phyloP scores from a whole-genome alignment of 2,329 filamentous ascomycete genomes.

The Fusarium pseudograminearum region DNA sequence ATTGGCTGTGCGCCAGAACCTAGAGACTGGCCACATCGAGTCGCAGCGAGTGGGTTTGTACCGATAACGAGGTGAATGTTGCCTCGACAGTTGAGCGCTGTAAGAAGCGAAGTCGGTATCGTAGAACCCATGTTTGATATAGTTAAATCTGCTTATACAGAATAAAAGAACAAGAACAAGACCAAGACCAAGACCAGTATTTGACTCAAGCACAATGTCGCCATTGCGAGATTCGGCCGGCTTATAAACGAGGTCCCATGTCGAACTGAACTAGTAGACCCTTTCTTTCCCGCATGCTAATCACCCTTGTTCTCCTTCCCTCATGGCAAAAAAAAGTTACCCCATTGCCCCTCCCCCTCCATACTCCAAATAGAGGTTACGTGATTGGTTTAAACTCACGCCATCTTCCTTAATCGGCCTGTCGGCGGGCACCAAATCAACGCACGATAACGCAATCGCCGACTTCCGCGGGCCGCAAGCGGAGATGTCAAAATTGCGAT shows the following conservation, averaged over 20 bases:
- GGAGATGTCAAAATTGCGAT: slow-evolving; percentile 44
- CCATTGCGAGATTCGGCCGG: slow-evolving; percentile 33
- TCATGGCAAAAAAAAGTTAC: slow-evolving; percentile 35
- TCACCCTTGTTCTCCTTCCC: slow-evolving; percentile 18
- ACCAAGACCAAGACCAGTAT: not conserved
- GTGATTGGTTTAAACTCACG: slow-evolving; percentile 51
- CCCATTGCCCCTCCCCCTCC: slow-evolving; percentile 39
- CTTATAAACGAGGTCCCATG: slow-evolving; percentile 36
- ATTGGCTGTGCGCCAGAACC: slow-evolving; percentile 85
- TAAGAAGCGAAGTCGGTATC: slow-evolving; percentile 68
- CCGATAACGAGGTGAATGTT: slow-evolving; percentile 89
- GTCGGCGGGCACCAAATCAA: slow-evolving; percentile 37
- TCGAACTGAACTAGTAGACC: slow-evolving; percentile 9
- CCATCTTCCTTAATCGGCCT: slow-evolving; percentile 49
- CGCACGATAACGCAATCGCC: slow-evolving; percentile 39
- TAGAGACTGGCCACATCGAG: slow-evolving; percentile 83
- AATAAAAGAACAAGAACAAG: not conserved
- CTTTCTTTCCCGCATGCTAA: slow-evolving; percentile 2
- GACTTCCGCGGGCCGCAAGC: slow-evolving; percentile 49
- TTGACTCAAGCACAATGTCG: slow-evolving; percentile 4
- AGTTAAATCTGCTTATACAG: slow-evolving; percentile 15
- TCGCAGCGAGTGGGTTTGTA: slow-evolving; percentile 85
- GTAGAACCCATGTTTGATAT: slow-evolving; percentile 25
- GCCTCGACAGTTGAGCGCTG: slow-evolving; percentile 75
- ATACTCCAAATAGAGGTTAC: slow-evolving; percentile 37